A percentile compares a stretch with the other conserved stretches of the same genome.
phyloP scores from a whole-genome alignment of 768 basidiomycete genomes.

The Rhizopogon vinicolor region DNA sequence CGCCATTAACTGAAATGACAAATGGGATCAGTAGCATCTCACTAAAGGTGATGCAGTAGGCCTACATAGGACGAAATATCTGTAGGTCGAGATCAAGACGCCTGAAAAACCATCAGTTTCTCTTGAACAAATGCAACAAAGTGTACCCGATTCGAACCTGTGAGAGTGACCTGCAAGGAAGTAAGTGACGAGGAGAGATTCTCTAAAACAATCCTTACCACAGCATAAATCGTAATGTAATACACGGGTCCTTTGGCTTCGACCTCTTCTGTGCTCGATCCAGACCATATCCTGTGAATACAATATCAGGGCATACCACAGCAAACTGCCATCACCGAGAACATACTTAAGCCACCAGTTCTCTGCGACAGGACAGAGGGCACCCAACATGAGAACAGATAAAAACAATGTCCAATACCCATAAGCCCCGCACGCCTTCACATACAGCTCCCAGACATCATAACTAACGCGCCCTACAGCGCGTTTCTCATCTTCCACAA shows the following conservation, averaged over 20 bases:
- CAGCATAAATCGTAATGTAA: constrained; percentile 60
- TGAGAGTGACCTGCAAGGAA: constrained; percentile 28
- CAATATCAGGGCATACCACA: constrained; percentile 19
- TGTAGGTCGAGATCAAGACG: constrained; percentile 50
- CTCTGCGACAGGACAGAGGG: constrained; percentile 63
- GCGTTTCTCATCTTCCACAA: constrained; percentile 79
- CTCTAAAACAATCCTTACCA: constrained; percentile 29
- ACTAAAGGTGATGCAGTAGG: constrained; percentile 1
- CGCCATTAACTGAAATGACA: constrained; percentile 52
- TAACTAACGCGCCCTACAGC: constrained; percentile 66
- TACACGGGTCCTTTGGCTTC: constrained; percentile 37
- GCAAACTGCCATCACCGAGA: neutral
- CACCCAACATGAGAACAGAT: constrained; percentile 48
- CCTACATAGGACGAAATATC: constrained; percentile 72
- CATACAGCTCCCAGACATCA: constrained; percentile 62
- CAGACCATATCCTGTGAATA: constrained; percentile 50
- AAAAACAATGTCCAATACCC: constrained; percentile 56
- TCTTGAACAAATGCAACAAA: neutral
- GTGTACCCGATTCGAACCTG: constrained; percentile 8
- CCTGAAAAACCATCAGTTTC: constrained; percentile 15
- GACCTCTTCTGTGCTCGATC: constrained; percentile 36
- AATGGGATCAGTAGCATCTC: constrained; percentile 5
- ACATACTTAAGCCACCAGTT: constrained; percentile 64
- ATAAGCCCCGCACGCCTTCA: constrained; percentile 44
- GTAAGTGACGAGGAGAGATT: constrained; percentile 20